A percentile compares a stretch with the other conserved stretches of the same genome.
These are phyloP conservation scores for Capronia epimyces DNA, from an alignment of 2,329 filamentous ascomycete genomes.

Conservation along the genomic window DNA sequence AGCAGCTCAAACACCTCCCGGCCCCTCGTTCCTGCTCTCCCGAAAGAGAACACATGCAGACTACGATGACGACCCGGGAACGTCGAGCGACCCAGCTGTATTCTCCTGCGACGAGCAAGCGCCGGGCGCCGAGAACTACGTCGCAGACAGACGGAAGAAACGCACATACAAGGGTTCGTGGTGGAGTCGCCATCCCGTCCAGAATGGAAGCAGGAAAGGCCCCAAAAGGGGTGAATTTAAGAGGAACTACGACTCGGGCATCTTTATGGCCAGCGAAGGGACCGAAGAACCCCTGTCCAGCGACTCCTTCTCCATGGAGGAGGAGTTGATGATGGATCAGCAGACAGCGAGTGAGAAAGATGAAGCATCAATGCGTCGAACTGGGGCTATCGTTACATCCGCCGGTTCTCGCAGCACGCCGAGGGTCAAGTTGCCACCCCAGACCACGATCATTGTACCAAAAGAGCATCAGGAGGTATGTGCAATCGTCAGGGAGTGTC, in stretches of 20 bases:
- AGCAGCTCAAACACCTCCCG: constrained; percentile 1
- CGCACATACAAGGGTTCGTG: constrained; percentile 26
- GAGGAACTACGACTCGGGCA: constrained; percentile 43
- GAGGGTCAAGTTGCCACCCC: constrained; percentile 6
- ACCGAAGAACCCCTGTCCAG: constrained; percentile 34
- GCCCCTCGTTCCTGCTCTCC: constrained; percentile 27
- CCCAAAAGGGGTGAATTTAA: constrained; percentile 41
- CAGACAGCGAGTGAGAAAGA: constrained; percentile 18
- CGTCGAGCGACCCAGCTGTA: constrained; percentile 39
- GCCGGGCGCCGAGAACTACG: constrained; percentile 42
- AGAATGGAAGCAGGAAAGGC: constrained; percentile 25
- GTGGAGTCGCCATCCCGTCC: constrained; percentile 23
- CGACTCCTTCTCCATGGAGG: constrained; percentile 38
- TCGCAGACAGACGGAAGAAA: constrained; percentile 22
- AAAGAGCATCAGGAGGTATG: constrained; percentile 36
- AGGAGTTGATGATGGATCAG: constrained; percentile 32
- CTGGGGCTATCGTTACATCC: not conserved
- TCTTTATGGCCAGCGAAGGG: constrained; percentile 47
- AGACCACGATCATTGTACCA: not conserved
- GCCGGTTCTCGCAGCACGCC: not conserved
- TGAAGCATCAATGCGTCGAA: not conserved
- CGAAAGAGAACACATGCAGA: constrained; percentile 35
- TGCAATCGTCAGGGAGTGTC: constrained; percentile 37
- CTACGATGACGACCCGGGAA: constrained; percentile 13
- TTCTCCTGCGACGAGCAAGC: constrained; percentile 47